Conservation (phyloP, 2,329 filamentous ascomycete genomes). For the Arthroderma sp. region DNA sequence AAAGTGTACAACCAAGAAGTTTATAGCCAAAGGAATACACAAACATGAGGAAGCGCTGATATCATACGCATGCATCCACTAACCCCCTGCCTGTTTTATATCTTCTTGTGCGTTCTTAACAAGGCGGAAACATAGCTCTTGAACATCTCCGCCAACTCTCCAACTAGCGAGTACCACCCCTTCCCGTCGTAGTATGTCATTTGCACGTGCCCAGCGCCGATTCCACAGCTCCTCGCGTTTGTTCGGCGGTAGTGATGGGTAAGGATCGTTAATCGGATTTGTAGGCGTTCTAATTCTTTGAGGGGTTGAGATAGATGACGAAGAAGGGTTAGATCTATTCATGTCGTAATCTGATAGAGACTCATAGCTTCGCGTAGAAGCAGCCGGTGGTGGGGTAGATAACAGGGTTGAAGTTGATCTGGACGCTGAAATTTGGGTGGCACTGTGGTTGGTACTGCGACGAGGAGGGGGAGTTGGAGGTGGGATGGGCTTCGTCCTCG, state of each 20-base stretch:
- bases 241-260: constrained; percentile 18
- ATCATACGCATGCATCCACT: no score
- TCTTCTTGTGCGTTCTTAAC: constrained; percentile 28
- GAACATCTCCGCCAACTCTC: constrained; percentile 33
- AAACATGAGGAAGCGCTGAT: no score
- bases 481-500: constrained; percentile 2
- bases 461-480: constrained; percentile 14
- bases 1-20: no score
- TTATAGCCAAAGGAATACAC: no score
- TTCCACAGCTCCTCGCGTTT: constrained; percentile 38
- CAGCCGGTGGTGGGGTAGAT: constrained; percentile 4
- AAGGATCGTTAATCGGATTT: constrained; percentile 7
- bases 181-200: constrained; percentile 28
- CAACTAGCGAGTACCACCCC: constrained; percentile 34
- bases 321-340: constrained; percentile 17
- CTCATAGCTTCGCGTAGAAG: neutral
- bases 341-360: constrained; percentile 10
- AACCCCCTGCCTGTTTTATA: constrained; percentile 1
- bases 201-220: constrained; percentile 34
- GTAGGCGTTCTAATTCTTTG: neutral
- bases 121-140: constrained; percentile 31
- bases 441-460: constrained; percentile 12
- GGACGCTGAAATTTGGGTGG: neutral
- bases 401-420: constrained; percentile 7
- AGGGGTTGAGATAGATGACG: constrained; percentile 3